A percentile compares a stretch with the other conserved stretches of the same genome.
These are phyloP conservation scores for Candida multigemmis DNA, from an alignment of 805 yeast genomes.

Conservation along the genomic window DNA sequence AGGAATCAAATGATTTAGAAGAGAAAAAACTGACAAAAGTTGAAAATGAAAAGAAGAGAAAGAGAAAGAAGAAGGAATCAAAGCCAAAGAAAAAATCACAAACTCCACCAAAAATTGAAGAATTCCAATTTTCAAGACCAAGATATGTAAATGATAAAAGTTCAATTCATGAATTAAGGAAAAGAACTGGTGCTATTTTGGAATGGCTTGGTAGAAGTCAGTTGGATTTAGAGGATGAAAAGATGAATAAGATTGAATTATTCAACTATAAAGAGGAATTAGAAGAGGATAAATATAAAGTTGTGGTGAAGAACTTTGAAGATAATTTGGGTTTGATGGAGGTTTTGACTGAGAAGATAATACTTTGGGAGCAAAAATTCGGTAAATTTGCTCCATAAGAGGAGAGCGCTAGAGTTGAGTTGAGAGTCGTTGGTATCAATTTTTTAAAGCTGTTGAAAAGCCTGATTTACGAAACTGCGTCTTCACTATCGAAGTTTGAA, in stretches of 20 bases:
- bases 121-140: slow-evolving; percentile 80
- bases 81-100: slow-evolving; percentile 37
- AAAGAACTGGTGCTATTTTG: slow-evolving; percentile 80
- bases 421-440: neutral
- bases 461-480: no score
- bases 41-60: slow-evolving; percentile 5
- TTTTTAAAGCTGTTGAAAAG: no score
- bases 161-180: slow-evolving; percentile 74
- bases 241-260: slow-evolving; percentile 43
- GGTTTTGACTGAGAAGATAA: slow-evolving; percentile 56
- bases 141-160: slow-evolving; percentile 72
- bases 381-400: slow-evolving; percentile 38
- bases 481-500: no score
- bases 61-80: slow-evolving; percentile 4
- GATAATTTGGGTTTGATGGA: slow-evolving; percentile 64
- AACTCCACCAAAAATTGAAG: no score
- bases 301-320: slow-evolving; percentile 39
- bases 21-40: slow-evolving; percentile 4
- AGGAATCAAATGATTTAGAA: slow-evolving; percentile 4
- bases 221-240: slow-evolving; percentile 70
- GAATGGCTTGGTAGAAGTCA: slow-evolving; percentile 89
- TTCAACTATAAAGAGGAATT: slow-evolving; percentile 32
- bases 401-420: neutral
- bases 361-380: slow-evolving; percentile 73
- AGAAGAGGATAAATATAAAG: slow-evolving; percentile 6